Base-by-base conservation (phyloP, 1,284 basidiomycete genomes). In the Papiliotrema flavescens region DNA sequence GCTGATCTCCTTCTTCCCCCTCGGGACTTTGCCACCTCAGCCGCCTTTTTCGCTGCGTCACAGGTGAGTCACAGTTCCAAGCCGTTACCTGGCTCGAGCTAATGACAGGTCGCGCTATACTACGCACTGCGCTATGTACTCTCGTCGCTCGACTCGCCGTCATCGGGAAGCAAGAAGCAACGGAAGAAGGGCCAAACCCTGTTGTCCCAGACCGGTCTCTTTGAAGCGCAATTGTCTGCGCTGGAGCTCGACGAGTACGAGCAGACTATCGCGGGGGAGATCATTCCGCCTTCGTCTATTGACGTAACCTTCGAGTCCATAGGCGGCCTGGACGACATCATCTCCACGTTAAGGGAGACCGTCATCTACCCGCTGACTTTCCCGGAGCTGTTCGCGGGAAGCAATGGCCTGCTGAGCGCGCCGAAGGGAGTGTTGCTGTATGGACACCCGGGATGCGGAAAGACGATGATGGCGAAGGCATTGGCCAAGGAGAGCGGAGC, bases 301-400 rank as follows among this genome's bases (percentile, higher is more conserved):
- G 75, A 74, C 34, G 79, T 79, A 26, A 78, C 78, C 32, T 81
- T 81, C 51, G 77, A 78, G 47, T 63, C 60, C 32, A 75, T 99
- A 56, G 96, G 95, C n/a, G 96, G 96, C 6, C 82, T 99, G 24
- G 96, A 99, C 49, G 80, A 86, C 36, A 97, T 98, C 67, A 88
- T 98, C 59, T 83, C 86, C 22, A 90, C 88, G 34, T 82, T 99
- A 51, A 86, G 91, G 53, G 95, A 98, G 80, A 92, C 92, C 56
- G 87, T 99, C 59, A 98, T 98, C 69, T 96, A 92, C 70, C 96
- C 95, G 1, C 83, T 98, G 42, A 86, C 90, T 58, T 96, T 90
- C 67, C 96, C 96, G 2, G 82, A 89, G 59, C 82, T 98, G 53
- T 97, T 98, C 80, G 80, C 83, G 9, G 84, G 85, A 0, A 86